A percentile compares a stretch with the other conserved stretches of the same genome.
These are phyloP conservation scores for Trichomonas tenax DNA, from an alignment of 208 protist genomes.

Conservation along the genomic window DNA sequence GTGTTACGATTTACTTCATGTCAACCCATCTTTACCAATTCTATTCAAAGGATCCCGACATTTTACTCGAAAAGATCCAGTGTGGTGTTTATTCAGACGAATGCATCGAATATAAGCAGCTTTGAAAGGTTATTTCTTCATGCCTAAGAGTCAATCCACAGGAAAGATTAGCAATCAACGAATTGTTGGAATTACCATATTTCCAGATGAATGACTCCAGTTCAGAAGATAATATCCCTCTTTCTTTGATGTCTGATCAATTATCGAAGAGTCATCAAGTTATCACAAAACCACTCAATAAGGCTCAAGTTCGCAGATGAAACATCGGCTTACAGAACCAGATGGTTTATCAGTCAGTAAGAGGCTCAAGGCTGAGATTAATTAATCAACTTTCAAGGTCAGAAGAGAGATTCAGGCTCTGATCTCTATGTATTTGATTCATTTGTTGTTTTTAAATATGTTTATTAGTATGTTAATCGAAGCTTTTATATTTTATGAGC, in stretches of 20 bases:
- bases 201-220: not conserved
- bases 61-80: not conserved
- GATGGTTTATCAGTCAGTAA: not conserved
- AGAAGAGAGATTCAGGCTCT: not conserved
- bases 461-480: too few relatives aligned
- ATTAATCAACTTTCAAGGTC: not conserved
- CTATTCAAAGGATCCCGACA: not conserved
- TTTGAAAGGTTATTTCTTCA: not conserved
- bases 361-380: not conserved
- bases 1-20: not conserved
- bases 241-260: not conserved
- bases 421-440: too few relatives aligned
- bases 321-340: not conserved
- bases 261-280: not conserved
- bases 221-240: not conserved
- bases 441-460: too few relatives aligned
- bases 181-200: not conserved
- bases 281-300: not conserved
- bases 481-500: too few relatives aligned
- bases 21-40: not conserved
- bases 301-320: not conserved
- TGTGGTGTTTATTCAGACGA: not conserved
- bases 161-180: not conserved
- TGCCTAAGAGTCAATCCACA: not conserved
- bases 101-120: not conserved